Evolutionary conservation across 2,329 filamentous ascomycete genomes (phyloP).

Genomic region (Penicillium sp.): DNA sequence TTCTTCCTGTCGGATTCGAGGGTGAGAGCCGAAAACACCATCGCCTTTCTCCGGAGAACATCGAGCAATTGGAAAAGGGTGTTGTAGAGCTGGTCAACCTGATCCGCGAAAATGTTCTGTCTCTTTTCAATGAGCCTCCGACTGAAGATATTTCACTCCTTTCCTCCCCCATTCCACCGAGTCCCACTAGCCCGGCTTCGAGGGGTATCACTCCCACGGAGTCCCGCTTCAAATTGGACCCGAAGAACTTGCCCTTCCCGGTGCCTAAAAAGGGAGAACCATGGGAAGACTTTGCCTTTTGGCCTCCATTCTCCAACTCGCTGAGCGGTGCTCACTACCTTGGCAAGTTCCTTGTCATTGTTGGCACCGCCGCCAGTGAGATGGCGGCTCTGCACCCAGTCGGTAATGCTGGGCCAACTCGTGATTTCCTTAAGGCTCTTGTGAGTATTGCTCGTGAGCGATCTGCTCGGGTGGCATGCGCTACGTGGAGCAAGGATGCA

Average conservation of each 20-base stretch:
- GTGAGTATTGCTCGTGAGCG: conserved; percentile 79
- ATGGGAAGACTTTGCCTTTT: conserved; percentile 95
- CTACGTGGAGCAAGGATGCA: conserved; percentile 89
- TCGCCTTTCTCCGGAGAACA: conserved; percentile 68
- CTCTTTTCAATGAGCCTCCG: conserved; percentile 83
- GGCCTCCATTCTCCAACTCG: conserved; percentile 90
- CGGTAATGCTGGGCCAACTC: conserved; percentile 52
- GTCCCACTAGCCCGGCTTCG: conserved; percentile 64
- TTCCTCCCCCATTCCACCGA: conserved; percentile 70
- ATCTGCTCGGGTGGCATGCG: conserved; percentile 79
- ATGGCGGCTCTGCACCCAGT: conserved; percentile 74
- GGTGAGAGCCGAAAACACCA: conserved; percentile 80
- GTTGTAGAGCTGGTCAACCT: conserved; percentile 78
- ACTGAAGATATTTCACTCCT: conserved; percentile 87
- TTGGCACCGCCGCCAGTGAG: conserved; percentile 84
- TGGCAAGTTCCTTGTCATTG: conserved; percentile 72
- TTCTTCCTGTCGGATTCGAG: conserved; percentile 75
- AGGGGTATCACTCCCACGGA: conserved; percentile 57
- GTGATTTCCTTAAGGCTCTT: conserved; percentile 72
- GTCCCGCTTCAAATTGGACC: conserved; percentile 76
- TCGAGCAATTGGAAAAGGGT: conserved; percentile 71
- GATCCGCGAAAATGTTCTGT: conserved; percentile 73
- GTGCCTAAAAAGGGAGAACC: conserved; percentile 76
- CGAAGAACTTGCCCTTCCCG: conserved; percentile 70
- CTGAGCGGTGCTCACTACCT: conserved; percentile 90